Percentiles rank a stretch among this genome's conserved stretches.
Conservation (phyloP, 257 asterid species). For the Solanum gracilifrons region DNA sequence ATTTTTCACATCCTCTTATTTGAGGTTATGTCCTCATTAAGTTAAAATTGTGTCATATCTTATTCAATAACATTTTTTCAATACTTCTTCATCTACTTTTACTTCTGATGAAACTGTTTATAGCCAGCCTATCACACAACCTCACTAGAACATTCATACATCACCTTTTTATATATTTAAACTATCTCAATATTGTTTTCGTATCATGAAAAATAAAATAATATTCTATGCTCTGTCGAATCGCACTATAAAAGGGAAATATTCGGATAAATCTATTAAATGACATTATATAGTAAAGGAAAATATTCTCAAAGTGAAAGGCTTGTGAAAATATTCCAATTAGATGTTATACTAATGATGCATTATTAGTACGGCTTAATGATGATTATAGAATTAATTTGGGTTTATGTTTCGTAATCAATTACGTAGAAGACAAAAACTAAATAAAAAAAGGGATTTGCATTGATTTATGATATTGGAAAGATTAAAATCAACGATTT, state of each 20-base stretch:
- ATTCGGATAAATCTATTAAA: neutral
- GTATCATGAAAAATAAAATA: neutral
- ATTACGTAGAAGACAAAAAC: neutral
- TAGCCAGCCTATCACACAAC: neutral
- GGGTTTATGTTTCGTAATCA: neutral
- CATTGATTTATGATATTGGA: neutral
- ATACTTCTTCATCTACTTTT: neutral
- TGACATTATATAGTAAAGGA: neutral
- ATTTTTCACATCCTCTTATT: neutral
- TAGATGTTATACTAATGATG: neutral
- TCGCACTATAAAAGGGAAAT: neutral
- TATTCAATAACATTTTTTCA: neutral
- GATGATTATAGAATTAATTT: neutral
- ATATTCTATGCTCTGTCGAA: neutral
- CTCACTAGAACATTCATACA: neutral
- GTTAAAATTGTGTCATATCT: neutral
- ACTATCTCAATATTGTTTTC: rapidly evolving
- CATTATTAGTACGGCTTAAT: neutral
- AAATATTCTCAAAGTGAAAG: neutral
- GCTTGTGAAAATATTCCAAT: neutral
- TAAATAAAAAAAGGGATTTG: neutral
- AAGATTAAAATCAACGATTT: neutral
- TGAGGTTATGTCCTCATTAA: neutral
- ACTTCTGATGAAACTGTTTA: neutral
- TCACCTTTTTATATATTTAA: neutral